Evolutionary conservation across 345 rosid species (phyloP), one percentile per base, ranked within the genome.

Genomic region (Linum usitatissimum): DNA sequence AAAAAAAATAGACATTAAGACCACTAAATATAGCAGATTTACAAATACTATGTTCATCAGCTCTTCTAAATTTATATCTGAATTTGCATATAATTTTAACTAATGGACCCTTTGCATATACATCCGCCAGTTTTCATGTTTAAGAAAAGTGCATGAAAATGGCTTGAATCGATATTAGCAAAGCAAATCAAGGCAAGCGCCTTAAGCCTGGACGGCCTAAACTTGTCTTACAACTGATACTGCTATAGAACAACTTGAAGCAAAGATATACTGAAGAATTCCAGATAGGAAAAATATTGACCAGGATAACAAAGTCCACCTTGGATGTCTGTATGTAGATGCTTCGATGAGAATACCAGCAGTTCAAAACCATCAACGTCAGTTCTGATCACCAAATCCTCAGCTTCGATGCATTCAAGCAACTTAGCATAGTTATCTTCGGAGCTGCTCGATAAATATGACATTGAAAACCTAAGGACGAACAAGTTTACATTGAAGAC

Each of bases 301-400:
- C 17, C 10, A 18, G 58, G 56, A 45, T 6, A 62, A 15, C 40
- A 17, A 63, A 15, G 19, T 30, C 66, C 76, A 86, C 96, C 75
- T 62, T 61, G 79, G n/a, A 79, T 68, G 64, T 72, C 80, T n/a
- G 20, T 48, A 38, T 78, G 75, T 55, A 90, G 75, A 55, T 72
- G 76, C 61, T 74, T 80, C 6, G 90, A 80, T 53, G 91, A 69
- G 64, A 78, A 90, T 75, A 90, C 75, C 66, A 87, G 67, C 79
- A 90, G 68, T 65, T 82, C 81, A 18, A 66, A 54, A 65, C 78
- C 86, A 67, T 74, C 72, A 30, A 83, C 49, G 20, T 64, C 61
- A 77, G 69, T 66, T 78, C 68, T 80, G 72, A 83, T 68, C 65
- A 66, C 76, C 55, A 65, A 70, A 63, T 78, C 67, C 57, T 70